phyloP scores from a whole-genome alignment of 805 yeast species.

The Torulaspora indica region DNA sequence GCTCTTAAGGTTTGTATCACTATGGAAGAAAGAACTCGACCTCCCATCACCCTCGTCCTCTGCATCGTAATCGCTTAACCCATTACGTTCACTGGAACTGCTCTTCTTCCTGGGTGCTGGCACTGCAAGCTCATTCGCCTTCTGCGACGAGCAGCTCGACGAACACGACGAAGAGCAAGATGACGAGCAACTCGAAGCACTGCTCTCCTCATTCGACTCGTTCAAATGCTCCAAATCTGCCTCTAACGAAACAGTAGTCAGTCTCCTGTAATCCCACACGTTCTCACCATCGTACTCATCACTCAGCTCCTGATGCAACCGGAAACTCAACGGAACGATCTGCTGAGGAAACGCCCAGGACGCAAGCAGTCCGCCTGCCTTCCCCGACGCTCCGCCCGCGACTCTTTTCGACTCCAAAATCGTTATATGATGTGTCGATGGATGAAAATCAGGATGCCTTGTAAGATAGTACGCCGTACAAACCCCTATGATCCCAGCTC shows the following conservation, averaged over 20 bases:
- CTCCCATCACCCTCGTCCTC: slow-evolving; percentile 22
- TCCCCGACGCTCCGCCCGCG: slow-evolving; percentile 97
- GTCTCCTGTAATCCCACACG: slow-evolving; percentile 89
- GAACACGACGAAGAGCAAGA: slow-evolving; percentile 7
- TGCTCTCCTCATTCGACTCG: slow-evolving; percentile 4
- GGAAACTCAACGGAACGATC: slow-evolving; percentile 82
- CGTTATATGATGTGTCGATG: slow-evolving; percentile 71
- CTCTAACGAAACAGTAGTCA: slow-evolving; percentile 81
- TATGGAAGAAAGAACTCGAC: slow-evolving; percentile 9
- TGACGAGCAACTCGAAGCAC: slow-evolving; percentile 1
- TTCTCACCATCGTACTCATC: slow-evolving; percentile 74
- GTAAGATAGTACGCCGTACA: slow-evolving; percentile 89
- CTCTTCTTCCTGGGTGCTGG: slow-evolving; percentile 15
- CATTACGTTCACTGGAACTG: not conserved
- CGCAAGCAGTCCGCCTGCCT: slow-evolving; percentile 94
- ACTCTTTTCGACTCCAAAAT: slow-evolving; percentile 84
- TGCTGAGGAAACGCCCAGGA: slow-evolving; percentile 97
- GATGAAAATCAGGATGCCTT: slow-evolving; percentile 73
- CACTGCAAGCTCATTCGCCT: slow-evolving; percentile 6
- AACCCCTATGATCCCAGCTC: slow-evolving; percentile 95
- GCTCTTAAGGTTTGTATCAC: slow-evolving; percentile 6
- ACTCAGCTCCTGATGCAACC: slow-evolving; percentile 77
- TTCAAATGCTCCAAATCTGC: slow-evolving; percentile 55
- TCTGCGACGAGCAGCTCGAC: not conserved
- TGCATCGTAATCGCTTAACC: slow-evolving; percentile 13